Evolutionary conservation across 1,284 basidiomycete species (phyloP), one percentile per base, ranked within the genome.

Genomic region (Trichosporon sp.): DNA sequence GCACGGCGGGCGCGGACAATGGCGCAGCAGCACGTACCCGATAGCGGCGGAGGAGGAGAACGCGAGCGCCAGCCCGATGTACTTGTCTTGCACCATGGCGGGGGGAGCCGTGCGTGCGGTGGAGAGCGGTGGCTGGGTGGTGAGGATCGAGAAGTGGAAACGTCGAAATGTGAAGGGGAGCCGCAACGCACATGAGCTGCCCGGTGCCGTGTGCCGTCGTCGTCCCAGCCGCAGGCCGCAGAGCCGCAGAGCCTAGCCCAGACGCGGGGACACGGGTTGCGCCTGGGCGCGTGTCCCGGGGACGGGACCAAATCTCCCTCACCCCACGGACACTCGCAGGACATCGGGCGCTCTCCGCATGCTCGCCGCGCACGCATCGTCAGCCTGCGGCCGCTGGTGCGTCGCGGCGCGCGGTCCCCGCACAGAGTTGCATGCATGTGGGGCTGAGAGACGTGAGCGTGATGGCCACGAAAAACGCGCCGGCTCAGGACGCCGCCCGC

Each of bases 11-110:
- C 35, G 12, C 38, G 38, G 38, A 66, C 32, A 62, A 9, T 21
- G 7, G 35, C n/a, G n/a, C n/a, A n/a, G 31, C 38, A 5, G n/a
- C 5, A 67, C 69, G 27, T 60, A 72, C 69, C 69, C 70, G 62
- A 70, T 70, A n/a, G 67, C 53, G n/a, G 64, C 65, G 25, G 70
- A 72, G 18, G 65, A 70, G 23, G 90, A 89, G 68, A 96, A 84
- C 62, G 95, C 94, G 67, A 98, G 87, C 18, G 88, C 87, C 65
- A 97, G 87, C 29, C 95, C 95, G 68, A 97, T 93, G 81, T 93
- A 95, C 85, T 93, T 95, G 83, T 95, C 92, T 76, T 95, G 90
- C 34, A 73, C 47, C 70, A 72, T 72, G 58, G 44, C 34, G 53
- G 3, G 34, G 27, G 27, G 47, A 1, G 47, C 18, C n/a, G 47